These are phyloP conservation scores for Colletotrichum liaoningense DNA, from an alignment of 2,329 filamentous ascomycete species.

Conservation along the genomic window DNA sequence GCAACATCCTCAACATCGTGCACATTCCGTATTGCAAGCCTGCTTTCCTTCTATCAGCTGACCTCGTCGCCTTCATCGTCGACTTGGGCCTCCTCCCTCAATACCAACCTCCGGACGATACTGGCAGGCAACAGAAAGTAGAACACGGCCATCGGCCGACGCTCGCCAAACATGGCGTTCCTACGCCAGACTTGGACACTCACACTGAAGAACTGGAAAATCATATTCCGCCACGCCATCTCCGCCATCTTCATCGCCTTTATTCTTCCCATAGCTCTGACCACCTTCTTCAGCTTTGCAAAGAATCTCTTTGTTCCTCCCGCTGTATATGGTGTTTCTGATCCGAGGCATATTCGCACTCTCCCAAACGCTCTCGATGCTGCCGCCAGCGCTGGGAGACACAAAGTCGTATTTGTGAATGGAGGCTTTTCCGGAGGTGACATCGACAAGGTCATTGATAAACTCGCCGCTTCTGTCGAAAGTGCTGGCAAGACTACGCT, in stretches of 20 bases:
- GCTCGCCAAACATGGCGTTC: slow-evolving; percentile 57
- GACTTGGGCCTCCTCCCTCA: neutral
- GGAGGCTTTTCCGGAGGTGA: slow-evolving; percentile 76
- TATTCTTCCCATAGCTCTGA: slow-evolving; percentile 68
- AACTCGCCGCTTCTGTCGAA: slow-evolving; percentile 68
- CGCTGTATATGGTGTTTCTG: slow-evolving; percentile 79
- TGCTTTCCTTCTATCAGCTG: neutral
- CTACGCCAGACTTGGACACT: slow-evolving; percentile 70
- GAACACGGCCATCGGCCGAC: neutral
- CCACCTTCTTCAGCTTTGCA: slow-evolving; percentile 74
- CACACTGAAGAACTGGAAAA: slow-evolving; percentile 71
- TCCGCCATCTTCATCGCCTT: slow-evolving; percentile 68
- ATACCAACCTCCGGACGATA: neutral
- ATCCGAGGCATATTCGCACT: slow-evolving; percentile 68
- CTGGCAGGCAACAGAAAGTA: neutral
- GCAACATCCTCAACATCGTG: neutral
- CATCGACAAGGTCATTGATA: slow-evolving; percentile 77
- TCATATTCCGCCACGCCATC: slow-evolving; percentile 65
- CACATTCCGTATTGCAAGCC: neutral
- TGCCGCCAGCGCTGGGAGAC: slow-evolving; percentile 66
- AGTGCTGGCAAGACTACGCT: slow-evolving; percentile 66
- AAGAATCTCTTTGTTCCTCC: slow-evolving; percentile 87
- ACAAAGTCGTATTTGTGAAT: slow-evolving; percentile 83
- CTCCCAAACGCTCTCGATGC: slow-evolving; percentile 72
- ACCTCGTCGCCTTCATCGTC: neutral